Base-by-base conservation (phyloP, 352 stramenopile genomes). In the Pythium rhizo-oryzae region DNA sequence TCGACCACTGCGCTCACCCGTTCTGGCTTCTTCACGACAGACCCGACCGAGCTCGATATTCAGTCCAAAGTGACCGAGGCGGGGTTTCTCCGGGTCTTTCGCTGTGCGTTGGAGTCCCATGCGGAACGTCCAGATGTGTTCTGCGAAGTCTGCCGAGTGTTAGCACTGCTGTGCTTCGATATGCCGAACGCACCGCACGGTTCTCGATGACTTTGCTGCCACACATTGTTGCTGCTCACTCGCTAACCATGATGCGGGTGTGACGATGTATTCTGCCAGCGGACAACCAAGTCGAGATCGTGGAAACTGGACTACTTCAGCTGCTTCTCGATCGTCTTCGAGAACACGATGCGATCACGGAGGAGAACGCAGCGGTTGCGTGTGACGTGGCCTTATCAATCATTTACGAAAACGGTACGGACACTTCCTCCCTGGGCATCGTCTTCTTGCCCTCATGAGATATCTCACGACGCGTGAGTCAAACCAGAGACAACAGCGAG, bases 281-380 rank as follows among this genome's bases (percentile, higher is more conserved):
- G 33, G 79, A 89, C 28, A 91, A 91, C 30, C 83, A 91, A 54
- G 35, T 56, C 13, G 76, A 84, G 15, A 83, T 86, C n/a, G 71
- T 61, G 9, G 51, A 65, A 9, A 39, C 56, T 46, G 79, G 81
- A 2, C 33, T 88, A 6, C 59, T 85, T 13, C 61, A 64, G 4
- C 21, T 59, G 9, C 67, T 91, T 62, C 71, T 71, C 25, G 61
- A 71, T 4, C 67, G 65, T 3, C 30, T 85, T 1, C 41, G 33
- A 21, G 23, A 44, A 19, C 28, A 52, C 0, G 59, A 61, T 47
- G 12, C 12, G 0, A 37, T 80, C 18, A 68, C 24, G 12, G 69
- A 71, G 11, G 64, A 76, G 1, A 67, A 79, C 57, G 72, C 62
- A 13, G 49, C 64, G 49, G 50, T 74, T 43, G 80, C 39, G 0